phyloP scores from a whole-genome alignment of 352 stramenopile genomes.

The Pythium phragmiticola region DNA sequence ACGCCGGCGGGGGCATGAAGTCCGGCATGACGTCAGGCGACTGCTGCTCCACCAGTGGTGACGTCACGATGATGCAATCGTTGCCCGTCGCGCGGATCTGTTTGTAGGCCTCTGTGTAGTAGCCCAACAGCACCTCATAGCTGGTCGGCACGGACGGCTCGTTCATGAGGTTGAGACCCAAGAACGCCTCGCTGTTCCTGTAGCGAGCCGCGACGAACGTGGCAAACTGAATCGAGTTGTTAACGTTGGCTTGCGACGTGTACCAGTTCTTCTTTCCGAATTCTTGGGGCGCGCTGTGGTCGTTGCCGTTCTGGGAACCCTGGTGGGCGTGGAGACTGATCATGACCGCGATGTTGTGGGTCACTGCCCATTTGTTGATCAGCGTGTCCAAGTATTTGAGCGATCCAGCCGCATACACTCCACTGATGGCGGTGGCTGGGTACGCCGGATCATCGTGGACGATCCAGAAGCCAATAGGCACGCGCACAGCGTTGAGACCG shows the following conservation, averaged over 20 bases:
- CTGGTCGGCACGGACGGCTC: slow-evolving; percentile 45
- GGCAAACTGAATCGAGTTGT: slow-evolving; percentile 57
- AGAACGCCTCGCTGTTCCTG: slow-evolving; percentile 37
- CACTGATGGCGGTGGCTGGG: slow-evolving; percentile 29
- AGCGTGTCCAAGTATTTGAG: slow-evolving; percentile 75
- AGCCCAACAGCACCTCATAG: slow-evolving; percentile 40
- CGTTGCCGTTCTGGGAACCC: slow-evolving; percentile 74
- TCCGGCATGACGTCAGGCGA: slow-evolving; percentile 28
- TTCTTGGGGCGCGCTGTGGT: slow-evolving; percentile 49
- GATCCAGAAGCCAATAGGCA: slow-evolving; percentile 82
- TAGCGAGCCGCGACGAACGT: slow-evolving; percentile 48
- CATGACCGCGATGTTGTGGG: slow-evolving; percentile 70
- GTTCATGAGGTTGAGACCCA: slow-evolving; percentile 81
- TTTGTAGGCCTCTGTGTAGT: slow-evolving; percentile 55
- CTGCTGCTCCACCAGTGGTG: slow-evolving; percentile 48
- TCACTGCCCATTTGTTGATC: slow-evolving; percentile 73
- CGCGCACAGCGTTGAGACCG: slow-evolving; percentile 71
- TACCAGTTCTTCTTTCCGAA: slow-evolving; percentile 33
- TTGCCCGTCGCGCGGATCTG: slow-evolving; percentile 48
- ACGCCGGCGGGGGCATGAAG: slow-evolving; percentile 34
- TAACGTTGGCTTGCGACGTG: slow-evolving; percentile 46
- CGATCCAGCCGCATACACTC: slow-evolving; percentile 34
- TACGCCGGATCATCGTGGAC: slow-evolving; percentile 33
- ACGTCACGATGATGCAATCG: slow-evolving; percentile 50
- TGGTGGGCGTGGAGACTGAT: slow-evolving; percentile 72